phyloP scores from a whole-genome alignment of 202 grass and related monocot genomes.

The Elaeis oleifera region DNA sequence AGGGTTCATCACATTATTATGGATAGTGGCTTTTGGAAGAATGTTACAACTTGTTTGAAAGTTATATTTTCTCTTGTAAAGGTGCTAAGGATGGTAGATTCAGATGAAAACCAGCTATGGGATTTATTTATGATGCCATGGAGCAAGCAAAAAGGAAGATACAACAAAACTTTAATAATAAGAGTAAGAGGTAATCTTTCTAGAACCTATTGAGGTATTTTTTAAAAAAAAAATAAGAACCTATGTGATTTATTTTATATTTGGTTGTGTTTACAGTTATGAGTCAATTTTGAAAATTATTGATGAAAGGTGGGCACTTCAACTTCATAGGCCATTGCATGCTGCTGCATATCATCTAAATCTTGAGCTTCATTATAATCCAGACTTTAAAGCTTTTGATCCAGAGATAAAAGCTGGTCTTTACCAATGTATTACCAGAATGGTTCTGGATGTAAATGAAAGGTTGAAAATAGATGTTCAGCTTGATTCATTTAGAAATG shows the following conservation, averaged over 20 bases:
- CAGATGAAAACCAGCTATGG: neutral
- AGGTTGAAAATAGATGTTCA: neutral
- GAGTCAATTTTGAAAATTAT: neutral
- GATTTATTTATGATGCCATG: neutral
- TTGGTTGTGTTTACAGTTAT: too few relatives aligned
- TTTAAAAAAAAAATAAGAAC: too few relatives aligned
- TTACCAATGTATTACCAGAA: neutral
- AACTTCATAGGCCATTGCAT: conserved; percentile 1
- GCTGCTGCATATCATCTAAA: neutral
- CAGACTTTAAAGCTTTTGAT: neutral
- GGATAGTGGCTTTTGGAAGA: neutral
- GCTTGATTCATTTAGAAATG: too few relatives aligned
- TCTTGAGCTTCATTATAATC: neutral
- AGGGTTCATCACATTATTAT: neutral
- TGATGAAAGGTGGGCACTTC: neutral
- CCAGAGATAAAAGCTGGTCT: neutral
- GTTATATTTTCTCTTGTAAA: neutral
- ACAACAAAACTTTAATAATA: neutral
- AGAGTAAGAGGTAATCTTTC: neutral
- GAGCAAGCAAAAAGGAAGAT: neutral
- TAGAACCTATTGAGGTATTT: neutral
- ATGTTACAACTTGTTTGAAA: neutral
- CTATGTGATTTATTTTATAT: neutral
- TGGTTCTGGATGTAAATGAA: neutral
- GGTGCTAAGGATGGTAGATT: neutral